Evolutionary conservation across 768 basidiomycete genomes (phyloP).

Genomic region (Daedaleopsis nitida): DNA sequence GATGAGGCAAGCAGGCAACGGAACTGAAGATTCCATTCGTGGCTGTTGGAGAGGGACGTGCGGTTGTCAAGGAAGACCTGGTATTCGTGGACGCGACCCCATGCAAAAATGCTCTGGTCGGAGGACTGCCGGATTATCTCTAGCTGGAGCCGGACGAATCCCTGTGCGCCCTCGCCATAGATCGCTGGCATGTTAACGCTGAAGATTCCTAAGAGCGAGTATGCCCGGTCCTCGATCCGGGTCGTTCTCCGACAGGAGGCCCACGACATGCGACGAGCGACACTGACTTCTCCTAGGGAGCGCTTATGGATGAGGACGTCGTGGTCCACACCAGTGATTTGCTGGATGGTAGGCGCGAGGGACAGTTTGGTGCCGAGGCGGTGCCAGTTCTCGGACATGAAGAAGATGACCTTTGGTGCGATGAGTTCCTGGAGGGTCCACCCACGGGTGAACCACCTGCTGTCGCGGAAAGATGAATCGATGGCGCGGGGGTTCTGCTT

Average conservation of each 20-base stretch:
- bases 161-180: conserved; percentile 13
- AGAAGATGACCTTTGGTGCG: conserved; percentile 1
- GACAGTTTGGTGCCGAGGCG: neutral
- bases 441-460: conserved; percentile 9
- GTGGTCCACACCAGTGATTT: neutral
- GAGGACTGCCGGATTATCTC: conserved; percentile 1
- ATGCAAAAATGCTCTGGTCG: conserved; percentile 14
- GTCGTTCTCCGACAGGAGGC: conserved; percentile 1
- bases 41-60: neutral
- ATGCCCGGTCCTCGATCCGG: conserved; percentile 6
- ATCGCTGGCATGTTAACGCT: conserved; percentile 1
- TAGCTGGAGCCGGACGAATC: conserved; percentile 7
- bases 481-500: neutral
- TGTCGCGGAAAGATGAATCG: neutral
- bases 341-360: neutral
- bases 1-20: conserved; percentile 1
- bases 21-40: neutral
- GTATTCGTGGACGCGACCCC: neutral
- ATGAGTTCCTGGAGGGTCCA: conserved; percentile 14
- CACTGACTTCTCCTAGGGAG: neutral
- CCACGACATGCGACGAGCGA: conserved; percentile 11
- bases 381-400: conserved; percentile 4
- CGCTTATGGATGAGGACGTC: neutral
- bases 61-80: neutral
- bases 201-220: conserved; percentile 14